phyloP scores from a whole-genome alignment of 352 stramenopile genomes.

The Phytophthora cajani region DNA sequence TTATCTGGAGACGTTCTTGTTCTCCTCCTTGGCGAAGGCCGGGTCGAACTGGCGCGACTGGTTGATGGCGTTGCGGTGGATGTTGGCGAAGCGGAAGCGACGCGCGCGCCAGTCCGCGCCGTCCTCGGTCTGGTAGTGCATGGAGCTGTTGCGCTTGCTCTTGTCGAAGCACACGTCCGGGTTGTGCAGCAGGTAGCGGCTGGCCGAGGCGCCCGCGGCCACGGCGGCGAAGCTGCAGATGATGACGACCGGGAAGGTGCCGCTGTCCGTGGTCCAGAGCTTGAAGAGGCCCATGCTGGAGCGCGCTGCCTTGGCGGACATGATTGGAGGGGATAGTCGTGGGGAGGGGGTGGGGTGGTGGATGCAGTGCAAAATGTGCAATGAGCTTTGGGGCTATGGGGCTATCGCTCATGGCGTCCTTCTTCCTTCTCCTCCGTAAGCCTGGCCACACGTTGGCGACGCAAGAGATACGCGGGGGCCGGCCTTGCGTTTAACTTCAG shows the following conservation, averaged over 20 bases:
- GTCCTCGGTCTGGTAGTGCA: slow-evolving; percentile 41
- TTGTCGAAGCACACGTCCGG: slow-evolving; percentile 53
- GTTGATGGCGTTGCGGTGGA: slow-evolving; percentile 66
- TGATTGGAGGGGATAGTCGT: slow-evolving; percentile 11
- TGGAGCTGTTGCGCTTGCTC: slow-evolving; percentile 42
- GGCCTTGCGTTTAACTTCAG: slow-evolving; percentile 20
- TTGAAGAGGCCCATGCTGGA: slow-evolving; percentile 47
- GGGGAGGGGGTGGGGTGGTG: not conserved
- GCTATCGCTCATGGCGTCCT: not conserved
- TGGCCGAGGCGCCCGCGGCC: slow-evolving; percentile 33
- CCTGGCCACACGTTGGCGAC: slow-evolving; percentile 15
- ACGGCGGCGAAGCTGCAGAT: slow-evolving; percentile 42
- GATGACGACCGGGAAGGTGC: slow-evolving; percentile 56
- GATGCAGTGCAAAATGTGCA: slow-evolving; percentile 18
- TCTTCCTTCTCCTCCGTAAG: not conserved
- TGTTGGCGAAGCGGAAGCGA: slow-evolving; percentile 59
- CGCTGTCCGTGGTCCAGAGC: slow-evolving; percentile 56
- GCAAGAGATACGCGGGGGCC: slow-evolving; percentile 17
- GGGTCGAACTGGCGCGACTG: slow-evolving; percentile 67
- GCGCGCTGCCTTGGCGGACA: slow-evolving; percentile 37
- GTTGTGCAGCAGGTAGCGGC: slow-evolving; percentile 38
- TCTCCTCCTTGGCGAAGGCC: slow-evolving; percentile 60
- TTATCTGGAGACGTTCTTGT: slow-evolving; percentile 50
- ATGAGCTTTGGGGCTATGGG: slow-evolving; percentile 3
- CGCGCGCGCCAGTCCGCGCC: slow-evolving; percentile 46